A percentile compares a stretch with the other conserved stretches of the same genome.
phyloP scores from a whole-genome alignment of 306 rosid genomes.

The Quercus berberidifolia region DNA sequence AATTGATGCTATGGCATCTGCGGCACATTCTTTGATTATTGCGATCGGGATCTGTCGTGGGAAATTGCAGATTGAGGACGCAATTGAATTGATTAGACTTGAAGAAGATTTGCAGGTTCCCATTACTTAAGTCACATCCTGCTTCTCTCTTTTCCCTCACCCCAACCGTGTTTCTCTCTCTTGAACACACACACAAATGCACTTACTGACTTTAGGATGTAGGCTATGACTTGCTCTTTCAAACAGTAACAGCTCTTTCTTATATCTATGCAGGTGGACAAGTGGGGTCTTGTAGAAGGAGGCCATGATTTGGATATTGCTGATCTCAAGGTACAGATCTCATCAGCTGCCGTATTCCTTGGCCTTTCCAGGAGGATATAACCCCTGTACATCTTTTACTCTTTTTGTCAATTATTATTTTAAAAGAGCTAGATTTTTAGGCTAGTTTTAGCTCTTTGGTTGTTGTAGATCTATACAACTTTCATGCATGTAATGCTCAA shows the following conservation, averaged over 20 bases:
- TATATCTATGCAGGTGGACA: slow-evolving; percentile 58
- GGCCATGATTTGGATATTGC: slow-evolving; percentile 97
- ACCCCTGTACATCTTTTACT: neutral
- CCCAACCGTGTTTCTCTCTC: neutral
- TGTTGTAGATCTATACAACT: slow-evolving; percentile 26
- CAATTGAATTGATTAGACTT: slow-evolving; percentile 74
- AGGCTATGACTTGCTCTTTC: neutral
- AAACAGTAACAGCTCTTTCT: neutral
- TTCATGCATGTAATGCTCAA: slow-evolving; percentile 8
- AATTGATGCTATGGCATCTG: slow-evolving; percentile 76
- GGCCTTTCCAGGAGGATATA: slow-evolving; percentile 63
- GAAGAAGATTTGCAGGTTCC: slow-evolving; percentile 94
- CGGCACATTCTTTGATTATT: slow-evolving; percentile 72
- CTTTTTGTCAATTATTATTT: slow-evolving; percentile 4
- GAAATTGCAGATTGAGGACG: slow-evolving; percentile 73
- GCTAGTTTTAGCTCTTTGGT: neutral
- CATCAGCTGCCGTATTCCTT: slow-evolving; percentile 77
- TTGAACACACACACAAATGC: neutral
- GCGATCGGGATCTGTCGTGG: slow-evolving; percentile 59
- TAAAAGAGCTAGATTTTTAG: slow-evolving; percentile 19
- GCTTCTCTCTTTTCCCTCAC: neutral
- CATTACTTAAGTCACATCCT: neutral
- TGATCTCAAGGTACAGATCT: slow-evolving; percentile 74
- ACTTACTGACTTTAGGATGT: neutral
- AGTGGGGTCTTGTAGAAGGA: slow-evolving; percentile 97